Evolutionary conservation across 2,329 filamentous ascomycete genomes (phyloP).

Genomic region (Elsinoe batatas): DNA sequence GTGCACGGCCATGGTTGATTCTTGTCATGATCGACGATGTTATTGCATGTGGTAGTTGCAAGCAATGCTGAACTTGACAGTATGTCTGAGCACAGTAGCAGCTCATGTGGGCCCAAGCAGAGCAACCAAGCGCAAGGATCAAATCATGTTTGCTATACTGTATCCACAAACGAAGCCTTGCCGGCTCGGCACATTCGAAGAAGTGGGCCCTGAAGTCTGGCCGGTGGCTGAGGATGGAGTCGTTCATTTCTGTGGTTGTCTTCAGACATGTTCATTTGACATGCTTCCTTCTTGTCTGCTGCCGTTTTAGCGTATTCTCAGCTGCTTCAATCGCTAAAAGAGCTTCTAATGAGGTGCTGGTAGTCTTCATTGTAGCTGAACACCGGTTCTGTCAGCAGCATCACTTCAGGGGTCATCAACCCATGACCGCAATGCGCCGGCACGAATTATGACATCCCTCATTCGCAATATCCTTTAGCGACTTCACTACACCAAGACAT

Average conservation of each 20-base stretch:
- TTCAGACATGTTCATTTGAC: not conserved
- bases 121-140: too few species aligned
- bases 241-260: not conserved
- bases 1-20: not conserved
- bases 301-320: not conserved
- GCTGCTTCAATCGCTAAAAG: not conserved
- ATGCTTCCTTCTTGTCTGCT: too few species aligned
- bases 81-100: too few species aligned
- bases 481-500: not conserved
- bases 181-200: not conserved
- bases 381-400: not conserved
- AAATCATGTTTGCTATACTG: too few species aligned
- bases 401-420: not conserved
- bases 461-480: not conserved
- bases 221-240: not conserved
- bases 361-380: not conserved
- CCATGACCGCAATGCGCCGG: constrained; percentile 4
- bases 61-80: not conserved
- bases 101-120: too few species aligned
- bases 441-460: not conserved
- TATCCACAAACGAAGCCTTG: not conserved
- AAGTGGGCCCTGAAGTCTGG: not conserved
- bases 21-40: constrained; percentile 3
- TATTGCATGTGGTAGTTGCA: not conserved
- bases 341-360: not conserved